These are phyloP conservation scores for Phialocephala sp. DNA, from an alignment of 2,329 filamentous ascomycete species.

Conservation along the genomic window DNA sequence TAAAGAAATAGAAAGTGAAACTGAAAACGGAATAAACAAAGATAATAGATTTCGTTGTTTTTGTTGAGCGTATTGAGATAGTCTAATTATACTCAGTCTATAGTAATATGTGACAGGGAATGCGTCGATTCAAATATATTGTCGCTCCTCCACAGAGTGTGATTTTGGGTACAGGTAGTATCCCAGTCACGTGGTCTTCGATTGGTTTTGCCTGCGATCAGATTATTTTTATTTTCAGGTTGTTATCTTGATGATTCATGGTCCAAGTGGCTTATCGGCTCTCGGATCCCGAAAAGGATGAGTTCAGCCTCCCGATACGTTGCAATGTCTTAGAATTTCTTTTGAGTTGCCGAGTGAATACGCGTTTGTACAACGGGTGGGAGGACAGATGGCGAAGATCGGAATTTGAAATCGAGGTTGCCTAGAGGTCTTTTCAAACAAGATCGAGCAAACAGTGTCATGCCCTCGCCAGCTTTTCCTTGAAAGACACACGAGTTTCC, in stretches of 20 bases:
- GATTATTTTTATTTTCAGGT: not conserved
- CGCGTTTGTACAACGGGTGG: not conserved
- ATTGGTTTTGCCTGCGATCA: too few relatives aligned
- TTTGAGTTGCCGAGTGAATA: conserved; percentile 3
- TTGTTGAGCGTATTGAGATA: too few relatives aligned
- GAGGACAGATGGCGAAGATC: conserved; percentile 4
- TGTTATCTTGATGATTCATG: not conserved
- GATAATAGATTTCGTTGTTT: too few relatives aligned
- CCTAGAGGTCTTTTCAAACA: not conserved
- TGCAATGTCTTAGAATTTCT: not conserved
- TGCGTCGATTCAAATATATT: too few relatives aligned
- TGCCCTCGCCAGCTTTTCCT: not conserved
- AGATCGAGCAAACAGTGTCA: not conserved
- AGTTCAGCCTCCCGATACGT: not conserved
- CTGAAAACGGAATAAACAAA: too few relatives aligned
- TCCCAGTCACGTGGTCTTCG: too few relatives aligned
- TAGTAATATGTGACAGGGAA: too few relatives aligned
- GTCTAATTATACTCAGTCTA: too few relatives aligned
- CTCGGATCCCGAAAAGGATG: not conserved
- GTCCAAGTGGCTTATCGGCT: not conserved
- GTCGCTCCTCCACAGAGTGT: too few relatives aligned
- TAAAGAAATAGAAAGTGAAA: too few relatives aligned
- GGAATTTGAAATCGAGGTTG: not conserved
- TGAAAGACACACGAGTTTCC: not conserved
- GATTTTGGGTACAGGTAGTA: too few relatives aligned